Conservation (phyloP, 129 eudicot genomes). For the Gnaphalium uliginosum region DNA sequence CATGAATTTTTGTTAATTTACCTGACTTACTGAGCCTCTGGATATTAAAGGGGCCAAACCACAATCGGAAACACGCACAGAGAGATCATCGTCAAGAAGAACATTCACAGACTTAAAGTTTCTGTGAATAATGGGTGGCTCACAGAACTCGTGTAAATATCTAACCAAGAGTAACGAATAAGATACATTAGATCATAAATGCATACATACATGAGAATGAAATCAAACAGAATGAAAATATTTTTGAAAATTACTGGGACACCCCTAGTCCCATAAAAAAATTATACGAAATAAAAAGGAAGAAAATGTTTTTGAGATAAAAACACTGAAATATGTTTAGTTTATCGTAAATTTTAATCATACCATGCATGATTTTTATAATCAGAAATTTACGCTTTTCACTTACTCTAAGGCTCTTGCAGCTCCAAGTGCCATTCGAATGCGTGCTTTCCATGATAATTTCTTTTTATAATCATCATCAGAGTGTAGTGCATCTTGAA, state of each 20-base stretch:
- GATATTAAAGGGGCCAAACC: slow-evolving; percentile 80
- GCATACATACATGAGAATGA: background rate
- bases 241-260: background rate
- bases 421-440: slow-evolving; percentile 97
- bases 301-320: background rate
- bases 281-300: background rate
- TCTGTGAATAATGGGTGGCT: slow-evolving; percentile 87
- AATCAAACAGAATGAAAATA: background rate
- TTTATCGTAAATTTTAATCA: background rate
- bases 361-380: background rate
- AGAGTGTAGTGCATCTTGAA: slow-evolving; percentile 80
- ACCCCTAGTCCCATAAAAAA: background rate
- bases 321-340: background rate
- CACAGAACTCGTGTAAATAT: slow-evolving; percentile 91
- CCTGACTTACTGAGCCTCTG: slow-evolving; percentile 90
- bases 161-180: slow-evolving; percentile 34
- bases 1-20: slow-evolving; percentile 25
- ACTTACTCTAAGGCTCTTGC: slow-evolving; percentile 98
- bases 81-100: slow-evolving; percentile 91
- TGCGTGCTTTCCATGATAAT: slow-evolving; percentile 84
- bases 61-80: slow-evolving; percentile 89
- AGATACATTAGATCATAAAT: slow-evolving; percentile 1
- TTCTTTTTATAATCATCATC: slow-evolving; percentile 78
- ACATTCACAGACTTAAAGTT: slow-evolving; percentile 92
- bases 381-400: background rate